Evolutionary conservation across 257 asterid genomes (phyloP).

Genomic region (Gentiana macrophylla): DNA sequence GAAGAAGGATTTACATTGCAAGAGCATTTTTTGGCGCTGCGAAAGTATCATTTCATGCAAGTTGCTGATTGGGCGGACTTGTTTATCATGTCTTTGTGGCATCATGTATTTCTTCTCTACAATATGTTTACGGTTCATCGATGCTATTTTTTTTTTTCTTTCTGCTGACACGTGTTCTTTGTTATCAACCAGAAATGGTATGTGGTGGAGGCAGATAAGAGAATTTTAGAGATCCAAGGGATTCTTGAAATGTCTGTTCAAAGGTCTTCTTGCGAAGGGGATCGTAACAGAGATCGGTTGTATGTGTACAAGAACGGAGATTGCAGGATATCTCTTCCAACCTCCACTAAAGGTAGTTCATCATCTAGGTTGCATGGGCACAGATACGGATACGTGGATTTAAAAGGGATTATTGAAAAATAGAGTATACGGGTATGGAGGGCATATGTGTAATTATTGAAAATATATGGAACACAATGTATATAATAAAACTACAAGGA

Average conservation of each 20-base stretch:
- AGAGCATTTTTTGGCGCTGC: slow-evolving; percentile 74
- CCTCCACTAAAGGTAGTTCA: slow-evolving; percentile 44
- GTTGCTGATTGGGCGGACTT: slow-evolving; percentile 97
- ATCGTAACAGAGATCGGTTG: slow-evolving; percentile 60
- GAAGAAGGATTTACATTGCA: slow-evolving; percentile 81
- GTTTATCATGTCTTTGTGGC: slow-evolving; percentile 79
- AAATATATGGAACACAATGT: no score
- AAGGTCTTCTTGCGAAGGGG: slow-evolving; percentile 96
- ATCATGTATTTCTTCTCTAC: slow-evolving; percentile 42
- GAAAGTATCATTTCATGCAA: slow-evolving; percentile 93
- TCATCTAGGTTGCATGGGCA: no score
- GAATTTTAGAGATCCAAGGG: slow-evolving; percentile 85
- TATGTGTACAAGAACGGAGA: slow-evolving; percentile 65
- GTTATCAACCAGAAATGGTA: slow-evolving; percentile 66
- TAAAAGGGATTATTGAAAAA: no score
- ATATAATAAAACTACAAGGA: no score
- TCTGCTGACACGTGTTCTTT: slow-evolving; percentile 24
- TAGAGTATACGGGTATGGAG: no score
- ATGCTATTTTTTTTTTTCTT: slow-evolving; percentile 5
- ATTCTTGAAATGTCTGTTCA: slow-evolving; percentile 81
- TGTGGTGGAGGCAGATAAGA: slow-evolving; percentile 62
- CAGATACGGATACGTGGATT: no score
- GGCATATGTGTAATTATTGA: no score
- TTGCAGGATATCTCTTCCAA: slow-evolving; percentile 28
- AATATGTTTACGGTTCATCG: slow-evolving; percentile 11